These are phyloP conservation scores for Scleroderma citrinum DNA, from an alignment of 768 basidiomycete genomes.

Conservation along the genomic window DNA sequence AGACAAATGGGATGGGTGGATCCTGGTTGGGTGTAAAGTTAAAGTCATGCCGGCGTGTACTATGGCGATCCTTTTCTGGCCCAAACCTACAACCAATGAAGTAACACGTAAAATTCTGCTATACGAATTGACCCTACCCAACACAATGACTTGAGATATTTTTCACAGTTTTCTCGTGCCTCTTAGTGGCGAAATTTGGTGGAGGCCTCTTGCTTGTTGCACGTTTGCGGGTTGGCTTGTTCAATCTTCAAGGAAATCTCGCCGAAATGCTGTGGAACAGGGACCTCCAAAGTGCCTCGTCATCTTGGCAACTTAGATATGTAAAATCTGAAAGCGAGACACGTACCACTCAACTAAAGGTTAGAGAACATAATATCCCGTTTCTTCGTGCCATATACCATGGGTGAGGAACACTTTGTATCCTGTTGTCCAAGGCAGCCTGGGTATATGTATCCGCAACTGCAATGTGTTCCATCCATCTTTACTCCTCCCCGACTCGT, in stretches of 20 bases:
- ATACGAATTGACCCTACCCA: constrained; percentile 8
- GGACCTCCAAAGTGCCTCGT: constrained; percentile 12
- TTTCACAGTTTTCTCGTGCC: constrained; percentile 17
- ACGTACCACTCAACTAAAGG: constrained; percentile 14
- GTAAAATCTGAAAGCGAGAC: too few relatives aligned
- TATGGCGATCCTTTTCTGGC: neutral
- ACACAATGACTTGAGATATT: constrained; percentile 17
- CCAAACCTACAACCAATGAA: too few relatives aligned
- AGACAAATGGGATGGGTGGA: constrained; percentile 8
- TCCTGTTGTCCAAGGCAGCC: neutral
- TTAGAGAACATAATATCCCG: constrained; percentile 13
- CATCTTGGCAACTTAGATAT: constrained; percentile 10
- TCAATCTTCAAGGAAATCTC: constrained; percentile 7
- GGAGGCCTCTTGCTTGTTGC: too few relatives aligned
- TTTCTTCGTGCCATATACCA: neutral
- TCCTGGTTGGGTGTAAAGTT: neutral
- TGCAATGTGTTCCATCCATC: constrained; percentile 8
- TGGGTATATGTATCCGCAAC: accelerated
- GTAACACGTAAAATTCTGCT: too few relatives aligned
- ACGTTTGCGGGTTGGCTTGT: too few relatives aligned
- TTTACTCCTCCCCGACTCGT: neutral
- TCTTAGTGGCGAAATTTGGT: too few relatives aligned
- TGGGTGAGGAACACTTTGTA: neutral
- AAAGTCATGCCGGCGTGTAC: accelerated
- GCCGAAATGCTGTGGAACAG: constrained; percentile 6